Conservation (phyloP, 2,329 filamentous ascomycete species). For the Beauveria bassiana region DNA sequence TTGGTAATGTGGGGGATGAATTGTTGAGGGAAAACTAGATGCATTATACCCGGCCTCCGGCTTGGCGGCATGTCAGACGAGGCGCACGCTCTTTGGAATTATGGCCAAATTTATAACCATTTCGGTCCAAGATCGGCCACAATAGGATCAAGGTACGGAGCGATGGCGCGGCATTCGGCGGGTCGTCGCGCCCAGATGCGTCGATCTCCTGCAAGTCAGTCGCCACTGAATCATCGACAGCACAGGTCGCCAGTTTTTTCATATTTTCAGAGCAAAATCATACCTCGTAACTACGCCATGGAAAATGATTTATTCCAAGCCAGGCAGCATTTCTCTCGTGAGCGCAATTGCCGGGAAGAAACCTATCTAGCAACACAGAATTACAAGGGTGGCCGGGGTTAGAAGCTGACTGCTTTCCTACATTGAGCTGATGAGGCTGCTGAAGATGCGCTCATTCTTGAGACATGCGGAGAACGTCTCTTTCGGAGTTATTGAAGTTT, state of each 20-base stretch:
- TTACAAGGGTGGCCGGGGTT: neutral
- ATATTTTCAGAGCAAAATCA: neutral
- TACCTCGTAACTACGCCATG: neutral
- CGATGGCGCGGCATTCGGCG: neutral
- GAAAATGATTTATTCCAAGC: neutral
- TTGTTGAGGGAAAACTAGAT: too few relatives aligned
- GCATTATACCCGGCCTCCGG: too few relatives aligned
- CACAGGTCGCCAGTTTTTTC: neutral
- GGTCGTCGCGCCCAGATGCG: neutral
- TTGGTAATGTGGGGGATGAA: too few relatives aligned
- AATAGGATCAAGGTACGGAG: neutral
- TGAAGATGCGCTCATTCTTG: neutral
- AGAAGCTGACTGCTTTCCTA: neutral
- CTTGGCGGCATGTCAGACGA: neutral
- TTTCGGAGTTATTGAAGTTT: neutral
- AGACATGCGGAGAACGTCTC: neutral
- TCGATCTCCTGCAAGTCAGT: neutral
- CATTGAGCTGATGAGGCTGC: neutral
- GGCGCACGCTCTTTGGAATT: neutral
- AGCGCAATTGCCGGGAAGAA: neutral
- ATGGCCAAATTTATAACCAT: neutral
- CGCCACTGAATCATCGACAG: neutral
- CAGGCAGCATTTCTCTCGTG: neutral
- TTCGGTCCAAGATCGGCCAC: neutral
- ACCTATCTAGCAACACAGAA: neutral